phyloP scores from a whole-genome alignment of 1,284 basidiomycete genomes.

The Sporisorium scitamineum region DNA sequence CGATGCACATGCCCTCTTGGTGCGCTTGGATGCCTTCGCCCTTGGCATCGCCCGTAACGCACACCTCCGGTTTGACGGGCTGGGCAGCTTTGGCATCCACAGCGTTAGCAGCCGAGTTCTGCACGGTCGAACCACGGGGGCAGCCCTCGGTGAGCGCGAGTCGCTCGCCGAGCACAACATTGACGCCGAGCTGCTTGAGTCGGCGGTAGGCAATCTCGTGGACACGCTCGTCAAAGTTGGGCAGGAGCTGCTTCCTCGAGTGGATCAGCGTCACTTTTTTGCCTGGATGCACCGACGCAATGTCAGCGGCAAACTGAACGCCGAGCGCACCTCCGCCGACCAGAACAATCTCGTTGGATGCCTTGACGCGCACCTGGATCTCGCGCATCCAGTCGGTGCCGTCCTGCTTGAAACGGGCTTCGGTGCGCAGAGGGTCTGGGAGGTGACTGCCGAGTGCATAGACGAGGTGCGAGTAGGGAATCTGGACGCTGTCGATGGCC shows the following conservation, averaged over 20 bases:
- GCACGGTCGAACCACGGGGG: constrained; percentile 58
- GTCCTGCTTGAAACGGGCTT: constrained; percentile 59
- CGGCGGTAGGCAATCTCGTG: constrained; percentile 60
- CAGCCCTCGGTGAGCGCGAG: constrained; percentile 65
- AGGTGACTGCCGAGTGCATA: constrained; percentile 68
- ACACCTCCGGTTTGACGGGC: constrained; percentile 25
- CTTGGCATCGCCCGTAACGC: constrained; percentile 48
- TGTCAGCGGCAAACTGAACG: constrained; percentile 66
- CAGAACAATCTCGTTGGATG: constrained; percentile 61
- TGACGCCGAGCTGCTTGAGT: constrained; percentile 62
- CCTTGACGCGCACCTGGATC: constrained; percentile 56
- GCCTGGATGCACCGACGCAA: constrained; percentile 54
- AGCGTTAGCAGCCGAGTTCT: constrained; percentile 25
- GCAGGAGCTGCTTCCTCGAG: constrained; percentile 64
- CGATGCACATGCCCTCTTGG: constrained; percentile 53
- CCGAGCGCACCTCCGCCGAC: constrained; percentile 68
- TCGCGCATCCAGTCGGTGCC: constrained; percentile 63
- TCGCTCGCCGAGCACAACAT: constrained; percentile 66
- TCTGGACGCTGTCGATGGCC: constrained; percentile 63
- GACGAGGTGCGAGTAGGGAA: constrained; percentile 67
- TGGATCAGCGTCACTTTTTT: constrained; percentile 67
- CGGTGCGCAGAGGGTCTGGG: constrained; percentile 66
- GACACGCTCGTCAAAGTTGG: constrained; percentile 65
- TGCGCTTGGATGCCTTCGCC: constrained; percentile 54
- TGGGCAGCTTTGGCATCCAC: constrained; percentile 17